Conservation (phyloP, 2,329 filamentous ascomycete genomes). For the Aspergillus sp. region DNA sequence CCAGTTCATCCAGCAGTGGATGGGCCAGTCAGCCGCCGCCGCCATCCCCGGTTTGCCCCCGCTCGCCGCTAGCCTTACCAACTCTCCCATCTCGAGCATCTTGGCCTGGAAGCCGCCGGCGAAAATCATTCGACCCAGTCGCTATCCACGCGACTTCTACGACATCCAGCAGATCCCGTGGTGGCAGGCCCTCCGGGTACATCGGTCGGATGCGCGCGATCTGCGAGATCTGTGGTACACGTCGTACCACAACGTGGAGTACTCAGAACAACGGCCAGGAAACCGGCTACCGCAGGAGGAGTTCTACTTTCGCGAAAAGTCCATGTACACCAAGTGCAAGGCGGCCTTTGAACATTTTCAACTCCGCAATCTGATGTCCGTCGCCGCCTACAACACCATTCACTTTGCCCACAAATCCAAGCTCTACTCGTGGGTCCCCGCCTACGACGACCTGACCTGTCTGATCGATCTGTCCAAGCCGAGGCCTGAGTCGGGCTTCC, state of each 20-base stretch:
- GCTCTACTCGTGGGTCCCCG: constrained; percentile 51
- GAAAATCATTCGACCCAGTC: constrained; percentile 31
- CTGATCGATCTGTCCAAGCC: constrained; percentile 51
- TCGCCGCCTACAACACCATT: constrained; percentile 54
- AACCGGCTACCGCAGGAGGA: constrained; percentile 40
- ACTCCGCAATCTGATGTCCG: constrained; percentile 57
- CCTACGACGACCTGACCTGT: constrained; percentile 39
- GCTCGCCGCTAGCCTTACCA: constrained; percentile 18
- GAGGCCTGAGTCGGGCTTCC: constrained; percentile 34
- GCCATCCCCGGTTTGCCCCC: constrained; percentile 20
- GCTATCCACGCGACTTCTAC: constrained; percentile 27
- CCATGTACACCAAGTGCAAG: constrained; percentile 50
- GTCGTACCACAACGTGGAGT: constrained; percentile 40
- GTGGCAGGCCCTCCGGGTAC: constrained; percentile 35
- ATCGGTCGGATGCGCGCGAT: constrained; percentile 34
- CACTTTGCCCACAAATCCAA: constrained; percentile 52
- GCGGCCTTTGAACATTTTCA: constrained; percentile 59
- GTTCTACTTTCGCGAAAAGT: constrained; percentile 48
- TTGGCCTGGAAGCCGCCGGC: constrained; percentile 34
- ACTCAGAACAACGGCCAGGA: constrained; percentile 23
- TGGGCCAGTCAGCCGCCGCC: constrained; percentile 26
- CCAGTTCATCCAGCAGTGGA: constrained; percentile 44
- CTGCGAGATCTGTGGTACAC: constrained; percentile 43
- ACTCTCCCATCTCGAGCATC: constrained; percentile 32
- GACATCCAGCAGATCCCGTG: constrained; percentile 46